Base-by-base conservation (phyloP, 176 grass and related monocot species). In the Oryza australiensis region DNA sequence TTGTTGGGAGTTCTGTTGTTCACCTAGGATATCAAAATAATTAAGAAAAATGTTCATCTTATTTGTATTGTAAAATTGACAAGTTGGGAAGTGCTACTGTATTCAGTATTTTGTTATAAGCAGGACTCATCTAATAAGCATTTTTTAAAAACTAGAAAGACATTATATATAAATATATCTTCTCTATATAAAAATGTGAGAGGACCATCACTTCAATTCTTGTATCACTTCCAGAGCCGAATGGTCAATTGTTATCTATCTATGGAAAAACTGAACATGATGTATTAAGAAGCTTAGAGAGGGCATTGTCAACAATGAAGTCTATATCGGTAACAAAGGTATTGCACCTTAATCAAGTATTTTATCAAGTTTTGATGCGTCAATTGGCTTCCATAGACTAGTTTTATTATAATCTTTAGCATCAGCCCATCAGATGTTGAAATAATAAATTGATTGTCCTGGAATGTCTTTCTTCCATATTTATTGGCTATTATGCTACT, bases 261-360 rank as follows among this genome's bases (percentile, higher is more conserved):
- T 89, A 83, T 84, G 95, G 95, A 65, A 91, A 92, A 89, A 89
- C 80, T 70, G 92, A 94, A 83, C 83, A 91, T 74, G 95, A 89
- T 72, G 85, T 97, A 66, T 24, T 90, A 62, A 82, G 82, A 87
- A 92, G 86, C 81, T 86, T 91, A 64, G 90, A 94, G 48, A 94
- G 84, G 64, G 86, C 84, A 38, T 48, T 94, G 68, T 53, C 73
- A 45, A 82, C 76, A 70, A 93, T 86, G 90, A 94, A 70, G 70
- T 87, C 81, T 75, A 85, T 42, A 8, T 65, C 64, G 1, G 88
- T 91, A 91, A 80, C 89, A 51, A 97, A 92, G 89, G 95, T 88
- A 80, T 48, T 48, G 12, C 37, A 80, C 45, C 46, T 68, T 79
- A 55, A 26, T 72, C 1, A 49, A 35, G 43, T 73, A 64, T 69